phyloP scores from a whole-genome alignment of 2,329 filamentous ascomycete species.

The Cordyceps cicadae region DNA sequence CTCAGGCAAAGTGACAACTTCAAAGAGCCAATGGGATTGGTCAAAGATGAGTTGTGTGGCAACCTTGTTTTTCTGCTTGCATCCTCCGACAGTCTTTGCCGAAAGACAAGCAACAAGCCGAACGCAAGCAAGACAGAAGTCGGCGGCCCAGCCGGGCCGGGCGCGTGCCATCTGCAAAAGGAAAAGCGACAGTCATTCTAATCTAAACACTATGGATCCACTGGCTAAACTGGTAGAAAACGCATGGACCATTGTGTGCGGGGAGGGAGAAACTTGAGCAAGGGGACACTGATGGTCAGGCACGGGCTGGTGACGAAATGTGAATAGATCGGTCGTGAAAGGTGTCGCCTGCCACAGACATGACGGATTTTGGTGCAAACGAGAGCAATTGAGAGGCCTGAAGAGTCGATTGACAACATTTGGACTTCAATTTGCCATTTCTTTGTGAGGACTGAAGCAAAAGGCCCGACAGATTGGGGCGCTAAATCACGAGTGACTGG shows the following conservation, averaged over 20 bases:
- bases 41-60: not conserved
- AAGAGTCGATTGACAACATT: not conserved
- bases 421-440: not conserved
- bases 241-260: slow-evolving; percentile 4
- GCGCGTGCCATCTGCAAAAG: not conserved
- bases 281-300: not conserved
- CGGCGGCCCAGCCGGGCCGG: not conserved
- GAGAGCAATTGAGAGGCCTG: not conserved
- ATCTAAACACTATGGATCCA: not conserved
- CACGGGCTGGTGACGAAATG: not conserved
- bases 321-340: not conserved
- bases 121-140: not conserved
- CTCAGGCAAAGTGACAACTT: not conserved
- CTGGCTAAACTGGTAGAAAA: not conserved
- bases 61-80: not conserved
- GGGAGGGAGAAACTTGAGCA: not conserved
- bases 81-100: too few relatives aligned
- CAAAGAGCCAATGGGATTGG: not conserved
- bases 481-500: slow-evolving; percentile 10
- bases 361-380: not conserved
- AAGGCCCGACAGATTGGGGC: not conserved
- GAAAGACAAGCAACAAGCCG: too few relatives aligned
- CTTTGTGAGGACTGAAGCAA: not conserved
- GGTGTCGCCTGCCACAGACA: not conserved
- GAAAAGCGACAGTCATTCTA: not conserved